These are phyloP conservation scores for Gryganskiella cystojenkinii DNA, from an alignment of 192 early-diverging fungal species.

Conservation along the genomic window DNA sequence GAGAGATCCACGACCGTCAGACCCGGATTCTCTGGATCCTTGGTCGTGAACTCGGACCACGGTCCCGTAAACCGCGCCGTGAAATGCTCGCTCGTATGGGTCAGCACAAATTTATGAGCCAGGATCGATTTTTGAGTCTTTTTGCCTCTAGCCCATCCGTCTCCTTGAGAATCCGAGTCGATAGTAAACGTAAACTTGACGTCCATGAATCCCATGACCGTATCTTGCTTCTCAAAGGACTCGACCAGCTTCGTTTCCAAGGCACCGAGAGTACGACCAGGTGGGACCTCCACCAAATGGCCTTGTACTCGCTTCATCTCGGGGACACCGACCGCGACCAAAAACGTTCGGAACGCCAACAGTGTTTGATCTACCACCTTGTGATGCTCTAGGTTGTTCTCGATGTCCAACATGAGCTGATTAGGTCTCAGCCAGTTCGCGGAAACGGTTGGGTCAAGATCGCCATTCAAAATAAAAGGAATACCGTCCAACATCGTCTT, in stretches of 20 bases:
- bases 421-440: not conserved
- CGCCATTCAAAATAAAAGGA: constrained; percentile 1
- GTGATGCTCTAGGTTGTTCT: not conserved
- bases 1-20: not conserved
- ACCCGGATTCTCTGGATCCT: not conserved
- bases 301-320: not conserved
- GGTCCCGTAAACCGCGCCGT: not conserved
- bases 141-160: too few relatives aligned
- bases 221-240: constrained; percentile 2
- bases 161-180: too few relatives aligned
- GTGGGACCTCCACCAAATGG: not conserved
- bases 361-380: not conserved
- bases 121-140: constrained; percentile 3
- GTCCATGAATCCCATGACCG: constrained; percentile 2
- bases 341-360: not conserved
- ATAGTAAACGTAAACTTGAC: constrained; percentile 1
- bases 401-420: not conserved
- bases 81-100: not conserved
- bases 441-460: not conserved
- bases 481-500: not conserved
- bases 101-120: not conserved
- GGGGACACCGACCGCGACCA: not conserved
- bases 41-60: not conserved
- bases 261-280: not conserved
- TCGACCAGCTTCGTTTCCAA: not conserved